phyloP scores from a whole-genome alignment of 176 grass and related monocot genomes.

The Eleusine coracana region DNA sequence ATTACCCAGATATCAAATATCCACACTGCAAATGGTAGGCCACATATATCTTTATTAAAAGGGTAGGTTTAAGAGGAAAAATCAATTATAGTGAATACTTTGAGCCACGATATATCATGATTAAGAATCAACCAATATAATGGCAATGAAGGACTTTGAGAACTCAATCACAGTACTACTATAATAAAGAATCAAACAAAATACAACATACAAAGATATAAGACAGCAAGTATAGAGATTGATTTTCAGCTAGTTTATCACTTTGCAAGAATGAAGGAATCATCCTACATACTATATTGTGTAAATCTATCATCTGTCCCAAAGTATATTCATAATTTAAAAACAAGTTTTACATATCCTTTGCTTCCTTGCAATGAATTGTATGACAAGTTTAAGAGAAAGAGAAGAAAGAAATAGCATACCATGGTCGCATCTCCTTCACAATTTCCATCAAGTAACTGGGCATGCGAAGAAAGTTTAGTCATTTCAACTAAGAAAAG shows the following conservation, averaged over 20 bases:
- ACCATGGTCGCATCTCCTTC: conserved; percentile 75
- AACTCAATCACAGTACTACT: background rate
- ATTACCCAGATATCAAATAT: background rate
- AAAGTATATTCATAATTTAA: conserved; percentile 3
- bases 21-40: background rate
- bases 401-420: conserved; percentile 39
- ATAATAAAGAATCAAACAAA: background rate
- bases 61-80: conserved; percentile 4
- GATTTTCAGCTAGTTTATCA: background rate
- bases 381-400: background rate
- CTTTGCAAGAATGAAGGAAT: conserved; percentile 28
- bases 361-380: conserved; percentile 20
- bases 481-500: conserved; percentile 34
- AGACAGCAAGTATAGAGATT: background rate
- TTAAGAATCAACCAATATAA: conserved; percentile 11
- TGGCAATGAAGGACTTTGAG: background rate
- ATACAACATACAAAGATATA: conserved; percentile 16
- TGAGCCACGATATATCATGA: conserved; percentile 6
- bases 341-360: background rate
- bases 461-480: conserved; percentile 33
- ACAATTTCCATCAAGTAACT: conserved; percentile 84
- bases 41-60: background rate
- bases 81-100: conserved; percentile 14
- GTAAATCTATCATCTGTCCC: too few species aligned
- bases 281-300: background rate